Percentiles rank a stretch among this genome's conserved stretches.
phyloP scores from a whole-genome alignment of 2,329 filamentous ascomycete genomes.

The Arthroderma uncinatum region DNA sequence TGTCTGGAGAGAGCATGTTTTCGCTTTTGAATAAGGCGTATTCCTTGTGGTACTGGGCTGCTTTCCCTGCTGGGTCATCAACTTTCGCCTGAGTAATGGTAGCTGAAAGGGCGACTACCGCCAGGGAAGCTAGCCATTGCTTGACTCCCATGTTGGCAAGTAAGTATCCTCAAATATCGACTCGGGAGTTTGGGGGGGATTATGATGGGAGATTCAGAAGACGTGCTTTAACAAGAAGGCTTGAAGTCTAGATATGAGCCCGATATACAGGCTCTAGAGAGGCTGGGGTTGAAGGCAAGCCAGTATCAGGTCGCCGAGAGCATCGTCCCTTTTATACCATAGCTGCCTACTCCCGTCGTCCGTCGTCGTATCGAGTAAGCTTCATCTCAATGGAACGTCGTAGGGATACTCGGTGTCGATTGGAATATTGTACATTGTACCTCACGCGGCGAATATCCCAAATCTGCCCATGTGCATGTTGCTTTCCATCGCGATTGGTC shows the following conservation, averaged over 20 bases:
- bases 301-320: no score
- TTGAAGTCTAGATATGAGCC: background rate
- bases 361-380: background rate
- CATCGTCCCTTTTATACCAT: background rate
- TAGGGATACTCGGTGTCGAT: background rate
- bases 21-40: conserved; percentile 21
- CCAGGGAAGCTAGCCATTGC: conserved; percentile 1
- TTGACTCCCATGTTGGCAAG: background rate
- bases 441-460: background rate
- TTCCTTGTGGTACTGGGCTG: conserved; percentile 13
- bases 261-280: background rate
- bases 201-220: background rate
- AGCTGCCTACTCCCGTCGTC: background rate
- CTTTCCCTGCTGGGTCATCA: conserved; percentile 6
- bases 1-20: conserved; percentile 21
- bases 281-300: background rate
- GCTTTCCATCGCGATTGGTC: background rate
- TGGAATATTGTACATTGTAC: background rate
- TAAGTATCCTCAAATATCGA: background rate
- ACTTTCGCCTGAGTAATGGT: background rate
- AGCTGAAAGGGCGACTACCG: background rate
- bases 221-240: background rate
- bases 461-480: conserved; percentile 1
- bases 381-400: background rate
- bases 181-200: background rate